phyloP scores from a whole-genome alignment of 805 yeast genomes.

The Nakazawaea laoshanensis region DNA sequence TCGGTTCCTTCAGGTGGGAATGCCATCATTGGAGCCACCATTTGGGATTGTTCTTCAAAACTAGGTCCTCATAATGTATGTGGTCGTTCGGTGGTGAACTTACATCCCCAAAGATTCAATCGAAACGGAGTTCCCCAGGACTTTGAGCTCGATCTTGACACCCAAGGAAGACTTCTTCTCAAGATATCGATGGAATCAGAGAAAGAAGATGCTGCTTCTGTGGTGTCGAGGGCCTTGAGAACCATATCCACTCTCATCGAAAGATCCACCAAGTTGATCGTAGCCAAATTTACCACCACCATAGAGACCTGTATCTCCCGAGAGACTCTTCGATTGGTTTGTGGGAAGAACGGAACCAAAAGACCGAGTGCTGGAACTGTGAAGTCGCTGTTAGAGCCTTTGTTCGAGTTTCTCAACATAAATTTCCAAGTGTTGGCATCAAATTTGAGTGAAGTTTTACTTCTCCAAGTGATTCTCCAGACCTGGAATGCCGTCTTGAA shows the following conservation, averaged over 20 bases:
- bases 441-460: conserved; percentile 43
- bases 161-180: conserved; percentile 60
- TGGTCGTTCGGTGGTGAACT: conserved; percentile 52
- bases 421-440: conserved; percentile 59
- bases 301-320: conserved; percentile 26
- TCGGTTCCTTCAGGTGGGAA: conserved; percentile 21
- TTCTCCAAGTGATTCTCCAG: conserved; percentile 60
- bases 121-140: conserved; percentile 66
- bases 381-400: conserved; percentile 61
- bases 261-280: conserved; percentile 59
- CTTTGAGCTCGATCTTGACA: conserved; percentile 47
- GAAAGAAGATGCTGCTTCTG: conserved; percentile 70
- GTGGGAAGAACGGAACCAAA: conserved; percentile 39
- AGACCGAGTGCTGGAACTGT: conserved; percentile 37
- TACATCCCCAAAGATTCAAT: conserved; percentile 52
- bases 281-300: conserved; percentile 61
- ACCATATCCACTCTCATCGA: conserved; percentile 57
- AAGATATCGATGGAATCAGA: conserved; percentile 75
- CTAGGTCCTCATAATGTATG: conserved; percentile 50
- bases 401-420: conserved; percentile 65
- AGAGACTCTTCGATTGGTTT: conserved; percentile 44
- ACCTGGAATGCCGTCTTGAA: conserved; percentile 73
- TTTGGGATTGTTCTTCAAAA: conserved; percentile 57
- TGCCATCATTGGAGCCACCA: conserved; percentile 44
- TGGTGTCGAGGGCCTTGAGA: conserved; percentile 68